Percentiles rank a stretch among this genome's conserved stretches.
Evolutionary conservation across 345 rosid species (phyloP).

Genomic region (Anastatica hierochuntica): DNA sequence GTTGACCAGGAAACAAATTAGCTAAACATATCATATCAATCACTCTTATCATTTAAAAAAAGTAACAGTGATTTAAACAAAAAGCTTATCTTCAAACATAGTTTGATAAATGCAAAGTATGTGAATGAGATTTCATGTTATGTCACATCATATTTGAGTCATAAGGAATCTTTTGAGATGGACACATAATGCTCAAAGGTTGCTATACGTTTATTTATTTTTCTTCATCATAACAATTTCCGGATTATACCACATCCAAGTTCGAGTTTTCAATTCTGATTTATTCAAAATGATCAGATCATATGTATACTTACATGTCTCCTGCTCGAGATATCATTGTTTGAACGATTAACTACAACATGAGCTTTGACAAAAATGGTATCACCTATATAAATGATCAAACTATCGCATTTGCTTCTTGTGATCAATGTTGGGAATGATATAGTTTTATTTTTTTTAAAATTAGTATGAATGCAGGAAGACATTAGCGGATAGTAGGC

Average conservation of each 20-base stretch:
- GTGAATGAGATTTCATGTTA: constrained; percentile 10
- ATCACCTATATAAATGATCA: too few species aligned
- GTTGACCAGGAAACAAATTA: constrained; percentile 3
- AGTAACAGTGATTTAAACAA: neutral
- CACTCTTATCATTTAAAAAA: constrained; percentile 17
- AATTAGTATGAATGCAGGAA: constrained; percentile 89
- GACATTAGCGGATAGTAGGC: constrained; percentile 92
- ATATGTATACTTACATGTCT: neutral
- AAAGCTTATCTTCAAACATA: constrained; percentile 17
- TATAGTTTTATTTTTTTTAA: neutral
- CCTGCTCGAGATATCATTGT: neutral
- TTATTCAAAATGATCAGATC: too few species aligned
- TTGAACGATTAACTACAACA: neutral
- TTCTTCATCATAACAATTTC: too few species aligned
- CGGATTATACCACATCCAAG: too few species aligned
- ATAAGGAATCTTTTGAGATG: constrained; percentile 22
- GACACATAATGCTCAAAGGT: constrained; percentile 22
- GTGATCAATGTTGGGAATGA: neutral
- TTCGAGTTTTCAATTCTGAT: neutral
- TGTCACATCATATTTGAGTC: constrained; percentile 24
- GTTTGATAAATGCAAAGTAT: constrained; percentile 6
- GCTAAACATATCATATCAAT: constrained; percentile 10
- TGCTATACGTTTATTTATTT: neutral
- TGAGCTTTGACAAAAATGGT: neutral
- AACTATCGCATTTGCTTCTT: neutral